Conservation (phyloP, 306 rosid species). For the Vigna hirtella region DNA sequence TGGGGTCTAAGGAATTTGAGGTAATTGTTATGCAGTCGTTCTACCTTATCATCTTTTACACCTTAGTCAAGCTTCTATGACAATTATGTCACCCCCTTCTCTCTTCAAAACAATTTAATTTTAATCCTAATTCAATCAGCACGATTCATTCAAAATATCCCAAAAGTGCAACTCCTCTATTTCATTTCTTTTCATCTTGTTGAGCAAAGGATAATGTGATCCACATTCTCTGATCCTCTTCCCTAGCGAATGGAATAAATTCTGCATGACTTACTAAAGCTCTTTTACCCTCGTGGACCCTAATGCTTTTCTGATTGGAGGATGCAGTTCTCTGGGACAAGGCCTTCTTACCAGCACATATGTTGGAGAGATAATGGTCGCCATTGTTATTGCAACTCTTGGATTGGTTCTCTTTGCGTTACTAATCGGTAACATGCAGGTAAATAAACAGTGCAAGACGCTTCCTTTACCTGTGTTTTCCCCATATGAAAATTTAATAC, state of each 20-base stretch:
- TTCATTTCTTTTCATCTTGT: not conserved
- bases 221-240: not conserved
- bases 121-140: not conserved
- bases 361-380: slow-evolving; percentile 83
- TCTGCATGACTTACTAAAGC: not conserved
- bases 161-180: not conserved
- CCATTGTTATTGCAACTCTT: slow-evolving; percentile 80
- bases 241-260: not conserved
- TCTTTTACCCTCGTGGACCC: no score
- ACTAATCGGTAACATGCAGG: slow-evolving; percentile 98
- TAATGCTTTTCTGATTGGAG: slow-evolving; percentile 34
- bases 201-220: not conserved
- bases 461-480: not conserved
- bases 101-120: not conserved
- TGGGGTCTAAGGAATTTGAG: slow-evolving; percentile 79
- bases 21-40: slow-evolving; percentile 44
- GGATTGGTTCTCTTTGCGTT: slow-evolving; percentile 90
- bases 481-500: not conserved
- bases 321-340: slow-evolving; percentile 92
- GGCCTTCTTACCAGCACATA: slow-evolving; percentile 85
- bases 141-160: not conserved
- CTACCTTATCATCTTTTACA: slow-evolving; percentile 7
- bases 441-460: slow-evolving; percentile 40
- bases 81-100: not conserved
- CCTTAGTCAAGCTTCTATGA: not conserved